Evolutionary conservation across 257 asterid species (phyloP).

Genomic region (Agastache rugosa): DNA sequence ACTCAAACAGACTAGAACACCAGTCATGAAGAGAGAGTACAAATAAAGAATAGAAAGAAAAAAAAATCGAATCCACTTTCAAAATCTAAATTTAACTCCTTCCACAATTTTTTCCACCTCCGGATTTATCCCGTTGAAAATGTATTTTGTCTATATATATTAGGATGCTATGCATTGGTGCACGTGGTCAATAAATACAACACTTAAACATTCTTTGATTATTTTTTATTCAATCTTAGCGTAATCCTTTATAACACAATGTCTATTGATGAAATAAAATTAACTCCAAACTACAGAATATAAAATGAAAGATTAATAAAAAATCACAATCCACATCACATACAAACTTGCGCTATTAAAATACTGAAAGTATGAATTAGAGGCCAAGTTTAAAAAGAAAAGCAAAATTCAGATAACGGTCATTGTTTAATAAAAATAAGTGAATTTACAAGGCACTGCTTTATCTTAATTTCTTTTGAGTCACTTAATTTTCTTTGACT

Average conservation of each 20-base stretch:
- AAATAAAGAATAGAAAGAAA: too few species aligned
- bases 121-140: too few species aligned
- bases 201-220: background rate
- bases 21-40: too few species aligned
- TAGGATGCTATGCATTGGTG: background rate
- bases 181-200: too few species aligned
- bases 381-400: background rate
- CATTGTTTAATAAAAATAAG: conserved; percentile 2
- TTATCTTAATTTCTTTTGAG: conserved; percentile 24
- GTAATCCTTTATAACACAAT: conserved; percentile 10
- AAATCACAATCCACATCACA: background rate
- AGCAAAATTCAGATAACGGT: background rate
- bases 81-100: too few species aligned
- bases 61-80: too few species aligned
- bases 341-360: background rate
- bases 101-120: too few species aligned
- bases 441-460: conserved; percentile 1
- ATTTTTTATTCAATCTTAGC: background rate
- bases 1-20: too few species aligned
- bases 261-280: background rate
- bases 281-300: background rate
- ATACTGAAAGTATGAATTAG: background rate
- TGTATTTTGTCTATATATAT: too few species aligned
- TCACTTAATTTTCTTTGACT: conserved; percentile 33
- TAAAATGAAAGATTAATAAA: background rate